A percentile compares a stretch with the other conserved stretches of the same genome.
phyloP scores from a whole-genome alignment of 2,329 filamentous ascomycete species.

The Phoma herbarum region DNA sequence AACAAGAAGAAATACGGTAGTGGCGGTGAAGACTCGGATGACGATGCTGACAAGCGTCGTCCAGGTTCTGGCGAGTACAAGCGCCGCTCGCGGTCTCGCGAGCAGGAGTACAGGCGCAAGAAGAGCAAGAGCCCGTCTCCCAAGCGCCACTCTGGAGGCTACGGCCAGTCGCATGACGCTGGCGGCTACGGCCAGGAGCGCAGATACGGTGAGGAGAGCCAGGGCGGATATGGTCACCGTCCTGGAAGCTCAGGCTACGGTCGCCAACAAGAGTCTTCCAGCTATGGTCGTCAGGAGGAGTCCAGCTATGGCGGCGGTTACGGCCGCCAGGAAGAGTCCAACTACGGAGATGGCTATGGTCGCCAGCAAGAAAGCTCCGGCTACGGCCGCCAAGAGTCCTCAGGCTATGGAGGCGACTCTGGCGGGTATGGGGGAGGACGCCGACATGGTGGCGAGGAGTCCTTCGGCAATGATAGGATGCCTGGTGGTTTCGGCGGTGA shows the following conservation, averaged over 20 bases:
- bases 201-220: slow-evolving; percentile 32
- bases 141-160: slow-evolving; percentile 32
- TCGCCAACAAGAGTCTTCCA: slow-evolving; percentile 5
- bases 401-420: slow-evolving; percentile 13
- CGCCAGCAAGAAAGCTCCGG: slow-evolving; percentile 12
- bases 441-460: slow-evolving; percentile 18
- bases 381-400: slow-evolving; percentile 25
- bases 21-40: slow-evolving; percentile 38
- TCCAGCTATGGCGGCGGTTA: slow-evolving; percentile 8
- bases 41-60: slow-evolving; percentile 39
- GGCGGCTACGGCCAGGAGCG: slow-evolving; percentile 32
- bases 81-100: slow-evolving; percentile 21
- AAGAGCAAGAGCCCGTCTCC: slow-evolving; percentile 31
- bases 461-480: slow-evolving; percentile 24
- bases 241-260: not conserved
- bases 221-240: slow-evolving; percentile 14
- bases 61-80: slow-evolving; percentile 30
- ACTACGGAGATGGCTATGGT: slow-evolving; percentile 14
- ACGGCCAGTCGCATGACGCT: slow-evolving; percentile 19
- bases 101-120: slow-evolving; percentile 23
- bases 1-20: slow-evolving; percentile 49
- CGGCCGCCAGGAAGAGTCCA: slow-evolving; percentile 4
- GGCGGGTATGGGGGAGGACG: slow-evolving; percentile 11
- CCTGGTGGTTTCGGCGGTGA: slow-evolving; percentile 29
- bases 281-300: slow-evolving; percentile 14